Conservation (phyloP, 2,329 filamentous ascomycete species). For the Claviceps paspali region DNA sequence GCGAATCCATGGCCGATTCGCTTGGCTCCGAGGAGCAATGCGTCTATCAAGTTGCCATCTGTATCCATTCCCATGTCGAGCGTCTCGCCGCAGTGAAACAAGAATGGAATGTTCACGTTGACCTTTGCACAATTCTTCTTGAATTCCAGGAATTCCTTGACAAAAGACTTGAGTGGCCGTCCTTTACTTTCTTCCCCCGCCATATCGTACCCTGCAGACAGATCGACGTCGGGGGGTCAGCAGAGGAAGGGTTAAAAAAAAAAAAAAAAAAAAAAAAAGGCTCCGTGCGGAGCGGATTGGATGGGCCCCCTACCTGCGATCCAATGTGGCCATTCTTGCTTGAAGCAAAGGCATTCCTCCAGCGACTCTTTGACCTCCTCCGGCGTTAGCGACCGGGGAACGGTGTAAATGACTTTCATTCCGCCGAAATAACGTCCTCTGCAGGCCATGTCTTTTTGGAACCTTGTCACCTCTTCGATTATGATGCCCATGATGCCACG, state of each 20-base stretch:
- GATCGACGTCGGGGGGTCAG: too few species aligned
- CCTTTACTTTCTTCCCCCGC: conserved; percentile 53
- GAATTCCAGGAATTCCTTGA: conserved; percentile 41
- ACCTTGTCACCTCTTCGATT: conserved; percentile 34
- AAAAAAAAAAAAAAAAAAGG: too few species aligned
- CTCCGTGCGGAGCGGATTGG: too few species aligned
- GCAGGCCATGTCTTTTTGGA: conserved; percentile 20
- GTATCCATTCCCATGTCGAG: conserved; percentile 47
- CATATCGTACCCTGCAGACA: conserved; percentile 45
- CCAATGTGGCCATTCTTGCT: conserved; percentile 37
- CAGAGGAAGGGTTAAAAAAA: too few species aligned
- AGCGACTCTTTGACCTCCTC: conserved; percentile 35
- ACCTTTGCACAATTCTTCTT: conserved; percentile 30
- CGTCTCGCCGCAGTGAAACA: conserved; percentile 67
- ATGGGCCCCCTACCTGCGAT: conserved; percentile 38
- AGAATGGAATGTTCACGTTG: conserved; percentile 47
- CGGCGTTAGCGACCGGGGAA: conserved; percentile 43
- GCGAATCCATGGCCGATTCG: conserved; percentile 64
- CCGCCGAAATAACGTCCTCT: conserved; percentile 36
- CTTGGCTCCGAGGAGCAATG: conserved; percentile 48
- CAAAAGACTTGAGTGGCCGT: conserved; percentile 39
- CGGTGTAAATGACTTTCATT: conserved; percentile 58
- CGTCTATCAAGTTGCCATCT: conserved; percentile 55
- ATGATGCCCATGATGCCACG: conserved; percentile 45
- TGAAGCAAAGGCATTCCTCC: conserved; percentile 46